Base-by-base conservation (phyloP, 2,329 filamentous ascomycete species). In the Penicillium sp. region DNA sequence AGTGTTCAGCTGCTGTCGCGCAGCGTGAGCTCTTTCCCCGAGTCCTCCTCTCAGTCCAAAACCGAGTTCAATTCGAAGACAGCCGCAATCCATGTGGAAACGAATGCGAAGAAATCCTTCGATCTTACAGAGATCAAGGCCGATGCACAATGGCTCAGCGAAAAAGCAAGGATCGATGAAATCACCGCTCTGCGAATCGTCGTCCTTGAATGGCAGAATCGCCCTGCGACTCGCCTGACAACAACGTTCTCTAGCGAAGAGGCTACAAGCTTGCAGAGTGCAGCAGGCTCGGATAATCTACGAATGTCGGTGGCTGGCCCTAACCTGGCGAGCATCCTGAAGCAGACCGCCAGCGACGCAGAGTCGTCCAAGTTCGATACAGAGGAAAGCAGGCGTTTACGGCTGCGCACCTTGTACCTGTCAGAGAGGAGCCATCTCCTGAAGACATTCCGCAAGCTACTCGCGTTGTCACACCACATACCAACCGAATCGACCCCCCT, bases 111-210 rank as follows among this genome's bases (percentile, higher is more conserved):
- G 70, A 85, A 86, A 44, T 86, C 86, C 60, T 91, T 90, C 74
- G 87, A 93, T 72, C 83, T 97, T 68, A 88, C 90, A 42, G 82
- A 90, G 72, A 87, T 98, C 75, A 97, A 96, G 79, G 86, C 87
- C 51, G 93, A 98, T 80, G 86, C 92, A 37, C 76, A 90, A 68
- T 98, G 93, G 93, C 82, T 99, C 65, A 93, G 92, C 77, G 87
- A 90, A 70, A 87, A 89, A 72, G 87, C 89, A 55, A 84, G 86
- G 49, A 87, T 97, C 67, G 92, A 95, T 76, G 89, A 97, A 75
- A 82, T 95, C 47, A 87, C 89, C 13, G 93, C 94, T 28, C 82
- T 99, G 71, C 87, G 95, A 62, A 83, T 96, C 47, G 89, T 89
- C 2, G 81, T 96, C 7, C 80, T 95, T 50, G 95, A 98, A 83